phyloP scores from a whole-genome alignment of 176 grass and related monocot genomes.

The Aegilops umbellulata region DNA sequence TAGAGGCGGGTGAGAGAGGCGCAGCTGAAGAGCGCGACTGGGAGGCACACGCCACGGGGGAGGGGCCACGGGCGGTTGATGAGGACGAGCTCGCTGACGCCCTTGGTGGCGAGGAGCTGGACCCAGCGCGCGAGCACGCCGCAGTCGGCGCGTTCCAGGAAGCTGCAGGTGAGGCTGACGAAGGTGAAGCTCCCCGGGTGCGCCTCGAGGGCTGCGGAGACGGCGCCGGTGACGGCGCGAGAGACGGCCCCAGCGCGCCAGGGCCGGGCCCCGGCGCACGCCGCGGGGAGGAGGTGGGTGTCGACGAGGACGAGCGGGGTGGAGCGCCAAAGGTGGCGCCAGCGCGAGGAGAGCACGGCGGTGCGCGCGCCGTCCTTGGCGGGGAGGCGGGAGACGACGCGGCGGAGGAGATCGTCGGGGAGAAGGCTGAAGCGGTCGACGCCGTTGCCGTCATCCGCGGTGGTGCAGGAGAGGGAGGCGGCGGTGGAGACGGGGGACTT shows the following conservation, averaged over 20 bases:
- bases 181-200: conserved; percentile 25
- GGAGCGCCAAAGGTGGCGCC: not conserved
- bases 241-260: not conserved
- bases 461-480: not conserved
- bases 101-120: conserved; percentile 9
- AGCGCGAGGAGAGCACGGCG: not conserved
- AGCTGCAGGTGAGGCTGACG: conserved; percentile 26
- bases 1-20: conserved; percentile 5
- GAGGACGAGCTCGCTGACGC: conserved; percentile 20
- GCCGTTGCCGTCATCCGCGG: not conserved
- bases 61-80: conserved; percentile 1
- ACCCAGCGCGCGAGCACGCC: conserved; percentile 19
- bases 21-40: not conserved
- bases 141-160: not conserved
- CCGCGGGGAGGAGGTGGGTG: conserved; percentile 12
- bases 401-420: conserved; percentile 1
- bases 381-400: not conserved
- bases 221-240: not conserved
- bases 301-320: conserved; percentile 27
- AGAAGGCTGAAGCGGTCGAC: conserved; percentile 21
- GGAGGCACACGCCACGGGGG: not conserved
- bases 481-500: not conserved
- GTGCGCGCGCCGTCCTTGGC: conserved; percentile 8
- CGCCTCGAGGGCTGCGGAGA: conserved; percentile 2
- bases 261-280: not conserved